Evolutionary conservation across 2,329 filamentous ascomycete species (phyloP).

Genomic region (Colletotrichum orchidophilum): DNA sequence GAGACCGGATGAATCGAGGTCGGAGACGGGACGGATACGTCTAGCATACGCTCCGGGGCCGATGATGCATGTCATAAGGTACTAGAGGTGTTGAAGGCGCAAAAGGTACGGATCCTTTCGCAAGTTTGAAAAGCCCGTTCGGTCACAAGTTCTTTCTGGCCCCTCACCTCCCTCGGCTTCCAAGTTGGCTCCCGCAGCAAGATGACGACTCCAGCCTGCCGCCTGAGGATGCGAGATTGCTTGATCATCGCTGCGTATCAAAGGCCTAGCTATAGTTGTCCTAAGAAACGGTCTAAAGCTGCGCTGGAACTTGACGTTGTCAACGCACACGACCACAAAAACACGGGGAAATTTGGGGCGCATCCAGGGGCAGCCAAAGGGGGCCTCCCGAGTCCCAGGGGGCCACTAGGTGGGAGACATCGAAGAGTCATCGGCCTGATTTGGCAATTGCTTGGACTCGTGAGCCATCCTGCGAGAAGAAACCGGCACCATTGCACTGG

Average conservation of each 20-base stretch:
- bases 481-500: slow-evolving; percentile 31
- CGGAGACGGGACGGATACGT: neutral
- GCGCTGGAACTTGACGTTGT: slow-evolving; percentile 7
- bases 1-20: neutral
- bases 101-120: neutral
- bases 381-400: slow-evolving; percentile 8
- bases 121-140: neutral
- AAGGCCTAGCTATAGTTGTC: neutral
- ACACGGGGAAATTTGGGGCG: slow-evolving; percentile 26
- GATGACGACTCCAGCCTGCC: slow-evolving; percentile 28
- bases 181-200: neutral
- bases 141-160: neutral
- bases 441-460: slow-evolving; percentile 12
- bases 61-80: slow-evolving; percentile 1
- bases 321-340: slow-evolving; percentile 8
- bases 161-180: neutral
- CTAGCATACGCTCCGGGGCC: neutral
- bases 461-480: slow-evolving; percentile 27
- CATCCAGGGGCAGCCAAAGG: neutral
- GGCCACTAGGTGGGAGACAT: neutral
- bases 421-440: slow-evolving; percentile 28
- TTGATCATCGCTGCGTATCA: slow-evolving; percentile 17
- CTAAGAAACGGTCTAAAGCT: neutral
- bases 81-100: neutral
- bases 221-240: slow-evolving; percentile 21